Base-by-base conservation (phyloP, 768 basidiomycete species). In the Tylopilus vinaceipallidus region DNA sequence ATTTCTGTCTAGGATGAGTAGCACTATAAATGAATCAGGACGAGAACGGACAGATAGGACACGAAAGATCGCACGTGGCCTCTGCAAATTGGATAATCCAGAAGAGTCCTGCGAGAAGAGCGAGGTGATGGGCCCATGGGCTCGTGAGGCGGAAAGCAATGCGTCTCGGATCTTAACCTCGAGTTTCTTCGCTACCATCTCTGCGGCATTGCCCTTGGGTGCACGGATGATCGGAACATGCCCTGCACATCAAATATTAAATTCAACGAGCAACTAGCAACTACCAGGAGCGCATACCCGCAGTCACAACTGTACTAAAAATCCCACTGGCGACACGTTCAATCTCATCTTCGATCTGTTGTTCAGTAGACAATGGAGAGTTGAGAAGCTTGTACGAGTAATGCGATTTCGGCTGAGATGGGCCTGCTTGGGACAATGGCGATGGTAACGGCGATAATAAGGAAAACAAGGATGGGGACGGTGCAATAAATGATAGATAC, bases 121-220 rank as follows among this genome's bases (percentile, higher is more conserved):
- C 7, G 86, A 82, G 0, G 80, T 66, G 8, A 78, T 72, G 9
- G 77, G 58, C 26, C 70, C 68, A 51, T 81, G 81, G 7, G 81
- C 76, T 16, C 88, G 78, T 35, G 86, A 83, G 29, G 84, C 78
- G 34, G 78, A 83, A 48, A 92, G 71, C 48, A 94, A 70, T 55
- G 86, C 82, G 63, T 98, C 95, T 42, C 95, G 76, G 58, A 98
- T 86, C 69, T 91, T 92, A 13, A 83, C 79, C 61, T 99, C 97
- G 11, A 99, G 76, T 66, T 91, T 97, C 71, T 93, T 88, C 9
- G 95, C 95, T n/a, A 98, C 85, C 95, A 98, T 97, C 70, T 99
- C 97, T 17, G 95, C 97, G 5, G 97, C 97, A 68, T 98, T 98
- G 1, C 95, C 95, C 67, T 87, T 76, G 19, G 97, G 97, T 49